Conservation (phyloP, 768 basidiomycete genomes). For the Leccinellum luteum region DNA sequence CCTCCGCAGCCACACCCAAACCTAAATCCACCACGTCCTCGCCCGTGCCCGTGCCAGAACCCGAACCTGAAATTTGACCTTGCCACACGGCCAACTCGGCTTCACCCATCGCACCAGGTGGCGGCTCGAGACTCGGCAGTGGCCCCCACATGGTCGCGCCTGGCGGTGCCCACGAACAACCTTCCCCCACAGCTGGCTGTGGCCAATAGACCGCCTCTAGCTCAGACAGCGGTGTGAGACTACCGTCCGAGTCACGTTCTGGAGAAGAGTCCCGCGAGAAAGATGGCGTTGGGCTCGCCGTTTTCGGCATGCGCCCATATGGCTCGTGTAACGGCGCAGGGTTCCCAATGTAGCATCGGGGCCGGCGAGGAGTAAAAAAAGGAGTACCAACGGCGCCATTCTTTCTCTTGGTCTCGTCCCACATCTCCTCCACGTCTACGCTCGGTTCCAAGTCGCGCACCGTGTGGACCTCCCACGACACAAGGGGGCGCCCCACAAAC, state of each 20-base stretch:
- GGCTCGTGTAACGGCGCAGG: slow-evolving; percentile 15
- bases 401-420: neutral
- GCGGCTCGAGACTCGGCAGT: neutral
- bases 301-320: slow-evolving; percentile 19
- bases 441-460: slow-evolving; percentile 24
- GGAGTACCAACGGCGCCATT: neutral
- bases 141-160: neutral
- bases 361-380: neutral
- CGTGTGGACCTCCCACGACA: slow-evolving; percentile 22
- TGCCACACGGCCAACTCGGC: neutral
- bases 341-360: slow-evolving; percentile 23
- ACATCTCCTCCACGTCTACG: neutral
- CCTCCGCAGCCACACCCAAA: neutral
- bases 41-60: neutral
- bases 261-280: slow-evolving; percentile 2
- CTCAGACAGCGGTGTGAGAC: slow-evolving; percentile 10
- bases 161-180: slow-evolving; percentile 24
- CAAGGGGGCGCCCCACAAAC: slow-evolving; percentile 25
- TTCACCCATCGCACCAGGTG: neutral
- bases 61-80: neutral
- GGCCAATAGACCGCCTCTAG: slow-evolving; percentile 23
- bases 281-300: neutral
- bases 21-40: neutral
- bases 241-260: slow-evolving; percentile 10
- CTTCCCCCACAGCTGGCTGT: slow-evolving; percentile 33